Base-by-base conservation (phyloP, 202 grass and related monocot species). In the Panicum virgatum region DNA sequence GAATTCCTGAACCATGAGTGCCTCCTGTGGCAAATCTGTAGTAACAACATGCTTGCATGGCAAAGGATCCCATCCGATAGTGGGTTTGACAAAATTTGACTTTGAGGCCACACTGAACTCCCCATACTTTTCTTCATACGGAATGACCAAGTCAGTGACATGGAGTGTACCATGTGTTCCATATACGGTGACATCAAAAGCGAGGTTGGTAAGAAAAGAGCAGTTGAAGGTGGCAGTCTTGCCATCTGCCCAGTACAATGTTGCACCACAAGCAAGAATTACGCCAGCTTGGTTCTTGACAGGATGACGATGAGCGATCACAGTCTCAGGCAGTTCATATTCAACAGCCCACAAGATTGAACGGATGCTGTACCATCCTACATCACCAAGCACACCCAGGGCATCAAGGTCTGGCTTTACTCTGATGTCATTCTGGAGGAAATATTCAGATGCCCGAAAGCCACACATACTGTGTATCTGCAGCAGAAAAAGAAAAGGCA, bases 351-450 rank as follows among this genome's bases (percentile, higher is more conserved):
- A 97, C 50, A 97, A 53, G 65, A 89, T 87, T 0, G 89, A 88
- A 6, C 91, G 87, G 59, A 94, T 97, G 85, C 91, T 92, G 89
- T 92, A 97, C 94, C 94, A 97, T 12, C 91, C 89, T 0, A 26
- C 65, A 71, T 97, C 94, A 0, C 91, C 94, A 3, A 97, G 91
- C 9, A 72, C 83, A 36, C 91, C 94, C 61, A 97, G 86, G 23
- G 88, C 89, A 44, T 97, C 91, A 0, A 97, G 89, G 61, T 92
- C 94, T 19, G 94, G 89, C 51, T 92, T 97, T 45, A 97, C 94
- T 48, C 94, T 87, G 76, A 94, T 94, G 53, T 97, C 94, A 68
- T 92, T 97, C 45, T 87, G 74, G 52, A 94, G 89, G 69, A 94
- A 97, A 36, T 92, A 75, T 60, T 94, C 85, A 0, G 88, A 43